Base-by-base conservation (phyloP, 495 filamentous ascomycete species). In the Bombardia bombarda region DNA sequence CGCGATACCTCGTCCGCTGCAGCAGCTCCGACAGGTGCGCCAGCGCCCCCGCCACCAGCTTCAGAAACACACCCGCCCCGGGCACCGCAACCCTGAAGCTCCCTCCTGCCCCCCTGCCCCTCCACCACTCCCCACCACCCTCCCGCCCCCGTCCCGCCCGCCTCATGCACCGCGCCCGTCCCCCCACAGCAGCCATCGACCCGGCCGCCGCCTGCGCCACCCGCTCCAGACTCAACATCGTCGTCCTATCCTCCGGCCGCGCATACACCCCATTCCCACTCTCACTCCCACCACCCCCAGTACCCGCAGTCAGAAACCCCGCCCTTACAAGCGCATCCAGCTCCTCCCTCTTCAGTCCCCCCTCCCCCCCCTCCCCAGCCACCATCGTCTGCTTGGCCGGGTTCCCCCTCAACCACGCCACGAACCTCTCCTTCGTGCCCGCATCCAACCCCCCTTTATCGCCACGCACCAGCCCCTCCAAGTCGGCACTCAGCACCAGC, bases 21-120 rank as follows among this genome's bases (percentile, higher is more conserved):
- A 93, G 65, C 31, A 93, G 61, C 13, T 72, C 58, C 6, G 83
- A 46, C 0, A 95, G 60, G 57, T 89, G 83, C 9, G 72, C 66
- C 17, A 87, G 77, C 17, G 84, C 82, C 18, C 67, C 62, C 13
- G 73, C 68, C 0, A 86, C 64, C n/a, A 95, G 71, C 47, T 80
- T 80, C 19, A 93, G 71, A 50, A 84, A 87, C 2, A 78, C 68
- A 1, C 88, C 88, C 2, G 75, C 83, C 17, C 77, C 79, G 21
- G 88, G 88, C 7, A 90, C 69, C 0, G 84, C 82, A 35, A 90
- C 67, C 23, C 75, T 78, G 37, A 85, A 68, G 20, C 60, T 58
- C 13, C 51, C 49, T 8, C 30, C 12, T 8, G 41, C 31, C 21
- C 53, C 57, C 47, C 65, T 56, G 32, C 56, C 25, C 42, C 40